Percentiles rank a stretch among this genome's conserved stretches.
Evolutionary conservation across 768 basidiomycete genomes (phyloP).

Genomic region (Lactifluus pinguis): DNA sequence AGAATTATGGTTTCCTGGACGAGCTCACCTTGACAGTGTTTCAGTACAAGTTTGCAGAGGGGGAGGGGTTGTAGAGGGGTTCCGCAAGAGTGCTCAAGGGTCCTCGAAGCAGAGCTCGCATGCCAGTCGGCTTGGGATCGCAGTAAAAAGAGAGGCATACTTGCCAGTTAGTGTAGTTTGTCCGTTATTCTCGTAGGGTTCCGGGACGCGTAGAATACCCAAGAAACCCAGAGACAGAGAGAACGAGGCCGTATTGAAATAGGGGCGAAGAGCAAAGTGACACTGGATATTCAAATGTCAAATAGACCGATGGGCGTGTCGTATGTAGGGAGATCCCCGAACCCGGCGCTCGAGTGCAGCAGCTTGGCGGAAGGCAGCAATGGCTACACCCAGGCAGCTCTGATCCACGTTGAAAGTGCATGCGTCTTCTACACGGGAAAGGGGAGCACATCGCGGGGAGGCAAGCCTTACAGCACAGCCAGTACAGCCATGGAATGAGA

Average conservation of each 20-base stretch:
- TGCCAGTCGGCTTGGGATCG: neutral
- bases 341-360: neutral
- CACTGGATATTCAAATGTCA: neutral
- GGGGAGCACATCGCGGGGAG: neutral
- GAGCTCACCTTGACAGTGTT: neutral
- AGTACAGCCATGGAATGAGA: neutral
- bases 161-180: neutral
- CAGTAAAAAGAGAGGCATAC: neutral
- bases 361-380: neutral
- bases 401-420: constrained; percentile 13
- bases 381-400: neutral
- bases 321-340: neutral
- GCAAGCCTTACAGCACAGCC: constrained; percentile 2
- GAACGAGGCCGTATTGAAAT: neutral
- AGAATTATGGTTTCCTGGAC: neutral
- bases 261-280: neutral
- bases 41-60: neutral
- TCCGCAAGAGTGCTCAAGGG: neutral
- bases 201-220: neutral
- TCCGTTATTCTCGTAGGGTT: neutral
- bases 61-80: no score
- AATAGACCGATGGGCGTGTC: neutral
- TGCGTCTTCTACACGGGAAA: neutral
- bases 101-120: neutral
- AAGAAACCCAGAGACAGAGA: neutral